phyloP scores from a whole-genome alignment of 2,329 filamentous ascomycete genomes.

The Calonectria naviculata region DNA sequence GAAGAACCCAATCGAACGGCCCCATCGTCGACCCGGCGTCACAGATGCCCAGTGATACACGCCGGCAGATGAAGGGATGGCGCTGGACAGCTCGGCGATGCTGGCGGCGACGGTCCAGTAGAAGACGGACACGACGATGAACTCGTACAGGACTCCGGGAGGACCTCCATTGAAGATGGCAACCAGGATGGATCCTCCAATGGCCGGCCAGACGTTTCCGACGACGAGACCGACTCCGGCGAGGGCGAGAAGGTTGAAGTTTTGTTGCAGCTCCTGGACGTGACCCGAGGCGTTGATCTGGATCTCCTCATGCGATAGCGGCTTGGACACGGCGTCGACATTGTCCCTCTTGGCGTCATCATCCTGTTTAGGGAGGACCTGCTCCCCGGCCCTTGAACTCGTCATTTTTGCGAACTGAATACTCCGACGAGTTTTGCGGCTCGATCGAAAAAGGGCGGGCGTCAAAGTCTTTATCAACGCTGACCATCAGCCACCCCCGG shows the following conservation, averaged over 20 bases:
- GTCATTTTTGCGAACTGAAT: slow-evolving; percentile 12
- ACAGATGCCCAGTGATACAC: slow-evolving; percentile 73
- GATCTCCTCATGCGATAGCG: slow-evolving; percentile 14
- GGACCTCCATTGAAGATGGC: slow-evolving; percentile 71
- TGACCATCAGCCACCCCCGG: not conserved
- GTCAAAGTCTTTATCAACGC: slow-evolving; percentile 10
- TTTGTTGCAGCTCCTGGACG: slow-evolving; percentile 51
- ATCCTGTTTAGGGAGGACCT: slow-evolving; percentile 20
- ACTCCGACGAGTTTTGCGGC: not conserved
- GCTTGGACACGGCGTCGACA: slow-evolving; percentile 6
- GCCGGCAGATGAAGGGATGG: slow-evolving; percentile 70
- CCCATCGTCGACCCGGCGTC: slow-evolving; percentile 62
- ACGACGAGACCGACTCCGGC: slow-evolving; percentile 54
- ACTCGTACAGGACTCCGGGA: slow-evolving; percentile 72
- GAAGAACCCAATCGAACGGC: slow-evolving; percentile 60
- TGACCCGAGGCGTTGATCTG: slow-evolving; percentile 54
- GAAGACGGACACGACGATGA: slow-evolving; percentile 59
- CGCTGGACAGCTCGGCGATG: slow-evolving; percentile 69
- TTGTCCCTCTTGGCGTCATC: slow-evolving; percentile 18
- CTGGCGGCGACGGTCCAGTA: slow-evolving; percentile 70
- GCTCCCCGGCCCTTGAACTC: slow-evolving; percentile 6
- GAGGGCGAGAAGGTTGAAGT: slow-evolving; percentile 54
- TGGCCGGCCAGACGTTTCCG: slow-evolving; percentile 57
- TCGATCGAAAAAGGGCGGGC: not conserved
- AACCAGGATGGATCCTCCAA: slow-evolving; percentile 57